Conservation (phyloP, 2,329 filamentous ascomycete genomes). For the Diplodia mutila region DNA sequence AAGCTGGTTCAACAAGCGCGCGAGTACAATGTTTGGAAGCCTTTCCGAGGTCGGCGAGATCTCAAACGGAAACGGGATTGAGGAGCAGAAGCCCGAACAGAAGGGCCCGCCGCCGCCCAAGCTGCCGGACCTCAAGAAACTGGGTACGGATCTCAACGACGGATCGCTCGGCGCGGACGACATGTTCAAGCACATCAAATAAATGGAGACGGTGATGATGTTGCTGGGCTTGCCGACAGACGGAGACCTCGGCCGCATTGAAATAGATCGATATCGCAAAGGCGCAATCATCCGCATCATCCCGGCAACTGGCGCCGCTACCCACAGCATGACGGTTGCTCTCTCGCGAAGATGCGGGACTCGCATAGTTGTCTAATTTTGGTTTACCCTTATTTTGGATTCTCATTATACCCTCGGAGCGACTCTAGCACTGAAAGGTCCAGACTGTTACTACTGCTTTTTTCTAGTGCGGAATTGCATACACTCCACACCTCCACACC, state of each 20-base stretch:
- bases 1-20: conserved; percentile 47
- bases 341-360: not conserved
- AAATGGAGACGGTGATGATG: not conserved
- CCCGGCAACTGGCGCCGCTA: not conserved
- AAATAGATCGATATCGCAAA: not conserved
- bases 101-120: conserved; percentile 46
- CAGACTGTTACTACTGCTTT: conserved; percentile 24
- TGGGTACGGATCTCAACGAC: conserved; percentile 29
- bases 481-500: not conserved
- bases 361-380: conserved; percentile 18
- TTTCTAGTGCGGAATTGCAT: conserved; percentile 19
- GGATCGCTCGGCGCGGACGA: conserved; percentile 22
- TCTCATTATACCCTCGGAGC: conserved; percentile 27
- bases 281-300: not conserved
- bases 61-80: conserved; percentile 8
- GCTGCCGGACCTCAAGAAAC: conserved; percentile 43
- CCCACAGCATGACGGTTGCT: not conserved
- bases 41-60: conserved; percentile 36
- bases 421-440: conserved; percentile 25
- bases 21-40: conserved; percentile 40
- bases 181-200: conserved; percentile 27
- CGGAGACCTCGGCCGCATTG: not conserved
- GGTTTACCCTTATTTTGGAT: conserved; percentile 23
- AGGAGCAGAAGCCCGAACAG: conserved; percentile 34
- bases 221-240: not conserved